Evolutionary conservation across 2,329 filamentous ascomycete genomes (phyloP), one percentile per base, ranked within the genome.

Genomic region (Colletotrichum godetiae): DNA sequence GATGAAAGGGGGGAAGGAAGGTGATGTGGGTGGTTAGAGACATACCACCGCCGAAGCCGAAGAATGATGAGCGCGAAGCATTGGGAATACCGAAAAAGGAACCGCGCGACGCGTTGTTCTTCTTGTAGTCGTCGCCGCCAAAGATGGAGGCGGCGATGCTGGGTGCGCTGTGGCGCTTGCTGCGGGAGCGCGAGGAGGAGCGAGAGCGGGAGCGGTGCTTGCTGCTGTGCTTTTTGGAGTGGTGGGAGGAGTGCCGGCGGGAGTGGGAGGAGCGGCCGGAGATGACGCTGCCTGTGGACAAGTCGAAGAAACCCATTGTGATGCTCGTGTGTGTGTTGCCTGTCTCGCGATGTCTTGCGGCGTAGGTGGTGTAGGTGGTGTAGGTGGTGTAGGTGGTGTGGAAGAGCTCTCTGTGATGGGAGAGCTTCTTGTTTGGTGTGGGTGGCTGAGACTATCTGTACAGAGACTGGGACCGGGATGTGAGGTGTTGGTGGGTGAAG

Each of bases 51-150:
- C 70, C 67, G 60, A 79, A 79, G 27, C 84, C 83, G 74, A 89
- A 88, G 79, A 89, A 84, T 76, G 82, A 85, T 64, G 83, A 83
- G 56, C 84, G 82, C 74, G 82, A 85, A 70, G 78, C 78, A 74
- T 86, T 85, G 67, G 85, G 84, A 58, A 86, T 78, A 56, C 86
- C 82, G 74, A 88, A 88, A 78, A 89, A 86, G 65, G 85, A 86
- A 37, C 82, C 80, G 31, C 82, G 79, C n/a, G 83, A 85, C 56
- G 82, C 78, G 77, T 84, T 86, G 78, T 84, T 79, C 78, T 82
- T 82, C 76, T 80, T 76, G 62, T 83, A 77, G 56, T 75, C 79
- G 53, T 80, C 82, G 60, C 76, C 76, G 72, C 83, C 85, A 76
- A 88, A 87, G 76, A 88, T 79, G 59, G 86, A 86, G 5, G 84